These are phyloP conservation scores for Porphyra umbilicalis DNA, from an alignment of 31 red algal genomes.

Conservation along the genomic window DNA sequence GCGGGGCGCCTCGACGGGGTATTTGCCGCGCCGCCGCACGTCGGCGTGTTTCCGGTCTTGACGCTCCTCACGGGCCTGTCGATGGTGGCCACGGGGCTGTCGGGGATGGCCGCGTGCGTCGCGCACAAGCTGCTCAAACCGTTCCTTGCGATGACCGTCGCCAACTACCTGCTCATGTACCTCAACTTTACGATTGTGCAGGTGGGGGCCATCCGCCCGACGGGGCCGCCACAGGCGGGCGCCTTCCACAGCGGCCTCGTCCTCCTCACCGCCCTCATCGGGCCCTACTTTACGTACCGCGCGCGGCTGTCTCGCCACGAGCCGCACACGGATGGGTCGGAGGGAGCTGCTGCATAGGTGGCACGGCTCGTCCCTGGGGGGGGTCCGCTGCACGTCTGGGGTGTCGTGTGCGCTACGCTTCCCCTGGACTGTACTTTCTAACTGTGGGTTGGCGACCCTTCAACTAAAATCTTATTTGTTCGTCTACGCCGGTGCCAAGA, in stretches of 20 bases:
- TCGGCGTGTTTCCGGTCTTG: constrained; percentile 31
- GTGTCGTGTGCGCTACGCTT: too few species aligned
- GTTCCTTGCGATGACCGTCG: neutral
- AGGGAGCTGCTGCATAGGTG: too few species aligned
- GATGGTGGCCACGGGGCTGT: constrained; percentile 23
- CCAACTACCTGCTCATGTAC: constrained; percentile 45
- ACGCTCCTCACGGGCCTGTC: constrained; percentile 31
- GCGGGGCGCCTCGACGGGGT: neutral
- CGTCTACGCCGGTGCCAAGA: too few species aligned
- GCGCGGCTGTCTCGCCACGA: neutral
- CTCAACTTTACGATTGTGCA: constrained; percentile 58
- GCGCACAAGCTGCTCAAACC: neutral
- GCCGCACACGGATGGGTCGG: too few species aligned
- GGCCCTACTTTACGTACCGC: constrained; percentile 30
- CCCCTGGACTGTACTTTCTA: too few species aligned
- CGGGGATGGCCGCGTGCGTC: constrained; percentile 5
- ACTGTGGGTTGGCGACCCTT: too few species aligned
- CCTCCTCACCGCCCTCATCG: constrained; percentile 44
- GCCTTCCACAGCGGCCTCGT: constrained; percentile 53
- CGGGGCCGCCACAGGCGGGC: constrained; percentile 2
- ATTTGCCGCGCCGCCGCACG: constrained; percentile 41
- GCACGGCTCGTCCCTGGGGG: too few species aligned
- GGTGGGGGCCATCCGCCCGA: constrained; percentile 14
- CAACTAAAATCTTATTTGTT: too few species aligned
- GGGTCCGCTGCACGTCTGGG: too few species aligned